Evolutionary conservation across 371 early-diverging fungal species (phyloP).

Genomic region (Apophysomyces variabilis): DNA sequence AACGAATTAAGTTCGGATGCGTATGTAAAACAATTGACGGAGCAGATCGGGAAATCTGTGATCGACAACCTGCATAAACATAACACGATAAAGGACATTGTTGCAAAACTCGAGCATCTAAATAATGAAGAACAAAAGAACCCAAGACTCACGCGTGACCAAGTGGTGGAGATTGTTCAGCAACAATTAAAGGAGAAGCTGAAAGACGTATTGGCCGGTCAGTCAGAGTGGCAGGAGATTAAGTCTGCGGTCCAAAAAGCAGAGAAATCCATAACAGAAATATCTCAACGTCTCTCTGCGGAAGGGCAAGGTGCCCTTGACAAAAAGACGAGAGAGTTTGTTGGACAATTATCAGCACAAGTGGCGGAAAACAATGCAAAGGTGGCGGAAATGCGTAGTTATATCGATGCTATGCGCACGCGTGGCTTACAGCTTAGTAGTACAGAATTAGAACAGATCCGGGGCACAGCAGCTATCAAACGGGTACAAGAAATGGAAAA

Average conservation of each 20-base stretch:
- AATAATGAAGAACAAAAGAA: constrained; percentile 5
- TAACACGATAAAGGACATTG: background rate
- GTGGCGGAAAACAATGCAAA: constrained; percentile 4
- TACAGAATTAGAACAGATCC: background rate
- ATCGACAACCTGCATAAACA: background rate
- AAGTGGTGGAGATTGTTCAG: background rate
- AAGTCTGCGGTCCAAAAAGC: constrained; percentile 1
- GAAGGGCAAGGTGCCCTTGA: background rate
- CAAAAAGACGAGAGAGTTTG: background rate
- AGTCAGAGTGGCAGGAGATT: background rate
- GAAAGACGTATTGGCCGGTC: background rate
- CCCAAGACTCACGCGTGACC: background rate
- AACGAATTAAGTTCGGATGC: background rate
- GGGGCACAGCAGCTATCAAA: background rate
- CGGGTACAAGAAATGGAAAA: constrained; percentile 3
- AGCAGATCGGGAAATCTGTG: background rate
- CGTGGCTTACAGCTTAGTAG: background rate
- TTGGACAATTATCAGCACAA: constrained; percentile 4
- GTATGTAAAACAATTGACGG: background rate
- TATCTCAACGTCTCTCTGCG: background rate
- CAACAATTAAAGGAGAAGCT: background rate
- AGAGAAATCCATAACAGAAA: background rate
- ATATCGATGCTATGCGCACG: background rate
- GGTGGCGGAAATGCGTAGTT: background rate
- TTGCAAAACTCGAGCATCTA: background rate